Base-by-base conservation (phyloP, 441 rosid species). In the Hypseocharis bilobata region DNA sequence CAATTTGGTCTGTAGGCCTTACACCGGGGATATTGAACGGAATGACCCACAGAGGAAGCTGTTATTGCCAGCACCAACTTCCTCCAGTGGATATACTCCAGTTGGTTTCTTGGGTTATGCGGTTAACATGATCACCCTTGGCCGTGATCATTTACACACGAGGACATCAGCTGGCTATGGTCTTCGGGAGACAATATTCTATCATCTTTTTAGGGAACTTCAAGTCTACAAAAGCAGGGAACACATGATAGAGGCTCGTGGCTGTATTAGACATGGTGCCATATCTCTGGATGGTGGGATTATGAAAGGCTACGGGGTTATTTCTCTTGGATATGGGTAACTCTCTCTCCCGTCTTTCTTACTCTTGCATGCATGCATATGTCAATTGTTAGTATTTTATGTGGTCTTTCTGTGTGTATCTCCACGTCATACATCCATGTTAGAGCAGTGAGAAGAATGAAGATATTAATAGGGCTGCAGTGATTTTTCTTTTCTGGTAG, bases 221-320 rank as follows among this genome's bases (percentile, higher is more conserved):
- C 89, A 89, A 64, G 88, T 89, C 1, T 87, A 89, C 34, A 77
- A 71, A 30, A 87, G 86, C 5, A 71, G 82, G 60, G 38, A 75
- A 22, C 71, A 83, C 1, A 77, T 83, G 79, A 62, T 61, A 40
- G 68, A 44, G 23, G 89, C 89, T 58, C 67, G 65, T 30, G 65
- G 69, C 26, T 72, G 57, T 67, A 75, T 83, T 13, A 64, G 23
- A 6, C 75, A 80, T 14, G 75, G 83, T 26, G 82, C 84, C 36
- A 77, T 87, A 7, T 87, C 93, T 19, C 66, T 87, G 56, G 93
- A 89, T 56, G 96, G 93, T 0, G 84, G 86, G 49, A 84, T 84
- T 11, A 38, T 67, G 17, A 81, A 76, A 70, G 82, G 66, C 65
- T 76, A 78, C 1, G 83, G 85, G 20, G 44, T 78, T 4, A 54